phyloP scores from a whole-genome alignment of 805 yeast genomes.

The Cyberlindnera xylosilytica region DNA sequence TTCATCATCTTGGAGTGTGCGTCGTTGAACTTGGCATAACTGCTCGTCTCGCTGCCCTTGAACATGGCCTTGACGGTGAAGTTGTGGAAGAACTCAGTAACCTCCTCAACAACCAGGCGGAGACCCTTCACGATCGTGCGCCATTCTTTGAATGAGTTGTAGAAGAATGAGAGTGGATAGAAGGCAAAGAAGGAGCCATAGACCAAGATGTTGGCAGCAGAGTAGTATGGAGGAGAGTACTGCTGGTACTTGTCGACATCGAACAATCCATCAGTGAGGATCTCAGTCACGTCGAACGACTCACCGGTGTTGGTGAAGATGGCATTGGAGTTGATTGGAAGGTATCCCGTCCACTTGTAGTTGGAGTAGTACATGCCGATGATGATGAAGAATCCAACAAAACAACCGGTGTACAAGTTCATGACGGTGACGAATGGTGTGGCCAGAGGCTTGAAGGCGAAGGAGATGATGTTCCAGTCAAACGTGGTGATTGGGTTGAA shows the following conservation, averaged over 20 bases:
- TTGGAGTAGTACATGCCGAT: constrained; percentile 40
- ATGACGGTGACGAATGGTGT: constrained; percentile 41
- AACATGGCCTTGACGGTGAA: constrained; percentile 1
- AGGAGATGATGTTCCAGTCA: constrained; percentile 45
- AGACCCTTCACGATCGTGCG: constrained; percentile 24
- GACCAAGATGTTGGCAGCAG: constrained; percentile 57
- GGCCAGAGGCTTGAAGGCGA: constrained; percentile 33
- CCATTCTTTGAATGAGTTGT: constrained; percentile 45
- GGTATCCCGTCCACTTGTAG: constrained; percentile 35
- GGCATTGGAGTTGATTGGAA: constrained; percentile 44
- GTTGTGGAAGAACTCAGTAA: constrained; percentile 4
- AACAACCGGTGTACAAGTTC: constrained; percentile 33
- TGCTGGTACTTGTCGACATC: constrained; percentile 44
- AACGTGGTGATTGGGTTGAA: constrained; percentile 50
- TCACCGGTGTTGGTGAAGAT: constrained; percentile 51
- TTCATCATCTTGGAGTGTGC: constrained; percentile 47
- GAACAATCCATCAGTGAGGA: constrained; percentile 44
- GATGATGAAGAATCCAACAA: constrained; percentile 32
- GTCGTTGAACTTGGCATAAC: constrained; percentile 15
- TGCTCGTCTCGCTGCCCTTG: neutral
- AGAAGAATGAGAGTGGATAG: constrained; percentile 51
- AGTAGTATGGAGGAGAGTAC: constrained; percentile 63
- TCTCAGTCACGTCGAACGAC: constrained; percentile 42
- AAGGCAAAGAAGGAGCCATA: constrained; percentile 48
- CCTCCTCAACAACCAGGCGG: constrained; percentile 7